These are phyloP conservation scores for Mycena vulgaris DNA, from an alignment of 768 basidiomycete species.

Conservation along the genomic window DNA sequence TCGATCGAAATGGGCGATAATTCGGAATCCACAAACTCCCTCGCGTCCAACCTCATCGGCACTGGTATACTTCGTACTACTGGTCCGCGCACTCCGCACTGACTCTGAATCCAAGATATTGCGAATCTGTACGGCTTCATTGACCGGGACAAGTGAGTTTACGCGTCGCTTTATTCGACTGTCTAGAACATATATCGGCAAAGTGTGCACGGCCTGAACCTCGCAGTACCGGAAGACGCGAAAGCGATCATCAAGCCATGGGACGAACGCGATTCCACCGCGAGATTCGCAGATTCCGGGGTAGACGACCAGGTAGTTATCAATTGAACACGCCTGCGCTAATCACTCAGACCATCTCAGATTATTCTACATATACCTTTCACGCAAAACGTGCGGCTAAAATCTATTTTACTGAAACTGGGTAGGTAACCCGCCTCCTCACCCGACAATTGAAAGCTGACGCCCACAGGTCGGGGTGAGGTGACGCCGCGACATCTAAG, in stretches of 20 bases:
- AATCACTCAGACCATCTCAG: conserved; percentile 54
- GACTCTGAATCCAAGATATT: conserved; percentile 48
- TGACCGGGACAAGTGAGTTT: conserved; percentile 76
- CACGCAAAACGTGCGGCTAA: conserved; percentile 81
- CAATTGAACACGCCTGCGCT: neutral
- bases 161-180: conserved; percentile 19
- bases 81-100: neutral
- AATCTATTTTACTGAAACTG: conserved; percentile 82
- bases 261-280: conserved; percentile 81
- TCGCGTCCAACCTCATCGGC: conserved; percentile 61
- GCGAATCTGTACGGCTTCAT: conserved; percentile 73
- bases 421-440: conserved; percentile 61
- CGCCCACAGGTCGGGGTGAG: conserved; percentile 79
- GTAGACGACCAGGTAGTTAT: conserved; percentile 86
- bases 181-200: conserved; percentile 43
- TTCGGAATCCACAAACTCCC: conserved; percentile 56
- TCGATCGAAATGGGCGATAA: conserved; percentile 30
- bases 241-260: conserved; percentile 86
- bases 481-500: conserved; percentile 81
- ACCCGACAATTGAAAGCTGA: conserved; percentile 4
- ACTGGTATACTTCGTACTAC: conserved; percentile 34
- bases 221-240: conserved; percentile 86
- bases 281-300: conserved; percentile 78
- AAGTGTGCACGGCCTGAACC: conserved; percentile 87
- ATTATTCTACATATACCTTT: conserved; percentile 89